These are phyloP conservation scores for Acephala macrosclerotiorum DNA, from an alignment of 2,329 filamentous ascomycete species.

Conservation along the genomic window DNA sequence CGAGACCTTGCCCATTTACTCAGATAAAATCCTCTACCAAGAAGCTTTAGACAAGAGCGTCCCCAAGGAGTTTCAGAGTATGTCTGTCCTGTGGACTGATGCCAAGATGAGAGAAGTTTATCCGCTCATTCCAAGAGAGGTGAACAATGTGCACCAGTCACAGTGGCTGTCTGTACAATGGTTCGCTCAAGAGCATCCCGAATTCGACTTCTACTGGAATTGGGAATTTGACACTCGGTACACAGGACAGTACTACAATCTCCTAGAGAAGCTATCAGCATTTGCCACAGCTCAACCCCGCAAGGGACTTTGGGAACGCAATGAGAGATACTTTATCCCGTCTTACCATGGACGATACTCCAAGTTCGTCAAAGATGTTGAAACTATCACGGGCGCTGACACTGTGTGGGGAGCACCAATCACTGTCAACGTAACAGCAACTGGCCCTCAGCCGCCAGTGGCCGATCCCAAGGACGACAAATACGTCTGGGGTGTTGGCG, in stretches of 20 bases:
- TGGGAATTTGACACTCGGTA: constrained; percentile 87
- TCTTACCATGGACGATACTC: constrained; percentile 71
- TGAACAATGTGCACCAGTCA: constrained; percentile 38
- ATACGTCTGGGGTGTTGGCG: constrained; percentile 78
- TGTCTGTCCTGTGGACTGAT: constrained; percentile 79
- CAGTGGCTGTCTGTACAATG: constrained; percentile 72
- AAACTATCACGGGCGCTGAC: constrained; percentile 43
- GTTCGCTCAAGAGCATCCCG: constrained; percentile 69
- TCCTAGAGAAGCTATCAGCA: constrained; percentile 69
- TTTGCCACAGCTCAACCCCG: constrained; percentile 75
- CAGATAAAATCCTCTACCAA: constrained; percentile 65
- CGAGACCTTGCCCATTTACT: constrained; percentile 62
- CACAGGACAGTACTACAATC: constrained; percentile 83
- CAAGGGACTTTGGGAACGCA: constrained; percentile 77
- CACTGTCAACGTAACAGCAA: constrained; percentile 65
- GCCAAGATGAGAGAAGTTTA: constrained; percentile 79
- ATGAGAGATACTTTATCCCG: constrained; percentile 76
- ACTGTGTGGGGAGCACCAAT: constrained; percentile 69
- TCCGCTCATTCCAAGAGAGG: constrained; percentile 68
- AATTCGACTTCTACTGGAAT: constrained; percentile 64
- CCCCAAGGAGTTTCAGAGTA: constrained; percentile 73
- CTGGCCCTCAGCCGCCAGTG: constrained; percentile 69
- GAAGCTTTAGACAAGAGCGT: constrained; percentile 67
- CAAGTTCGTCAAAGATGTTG: constrained; percentile 71
- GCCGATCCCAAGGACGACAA: constrained; percentile 66